phyloP scores from a whole-genome alignment of 2,329 filamentous ascomycete species.

The Phaeosphaeria sp. region DNA sequence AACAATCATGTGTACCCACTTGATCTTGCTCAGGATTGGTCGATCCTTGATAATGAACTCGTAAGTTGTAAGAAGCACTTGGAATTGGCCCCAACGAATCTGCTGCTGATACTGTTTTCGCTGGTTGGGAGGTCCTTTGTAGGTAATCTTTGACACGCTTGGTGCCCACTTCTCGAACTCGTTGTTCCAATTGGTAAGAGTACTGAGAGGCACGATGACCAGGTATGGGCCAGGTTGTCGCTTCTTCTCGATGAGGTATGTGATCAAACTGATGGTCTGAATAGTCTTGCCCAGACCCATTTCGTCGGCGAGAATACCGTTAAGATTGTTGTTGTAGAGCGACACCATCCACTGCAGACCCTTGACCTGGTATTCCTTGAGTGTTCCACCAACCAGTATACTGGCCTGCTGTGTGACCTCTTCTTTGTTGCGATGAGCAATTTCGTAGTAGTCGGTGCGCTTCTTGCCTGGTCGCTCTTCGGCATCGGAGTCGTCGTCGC shows the following conservation, averaged over 20 bases:
- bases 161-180: constrained; percentile 99
- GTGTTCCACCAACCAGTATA: constrained; percentile 86
- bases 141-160: constrained; percentile 83
- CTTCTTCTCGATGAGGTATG: constrained; percentile 96
- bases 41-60: constrained; percentile 99
- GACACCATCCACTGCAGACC: constrained; percentile 99
- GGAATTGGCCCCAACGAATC: constrained; percentile 93
- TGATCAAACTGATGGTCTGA: constrained; percentile 96
- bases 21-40: constrained; percentile 94
- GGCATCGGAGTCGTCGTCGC: constrained; percentile 70
- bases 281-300: constrained; percentile 99
- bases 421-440: constrained; percentile 95
- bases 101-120: constrained; percentile 92
- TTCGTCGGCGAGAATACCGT: constrained; percentile 97
- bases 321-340: constrained; percentile 99
- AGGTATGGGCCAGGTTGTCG: constrained; percentile 89
- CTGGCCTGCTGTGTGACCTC: constrained; percentile 81
- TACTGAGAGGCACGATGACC: constrained; percentile 96
- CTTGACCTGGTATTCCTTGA: constrained; percentile 99
- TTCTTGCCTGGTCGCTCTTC: constrained; percentile 69
- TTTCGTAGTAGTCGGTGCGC: constrained; percentile 98
- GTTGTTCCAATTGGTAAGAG: constrained; percentile 96
- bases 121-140: constrained; percentile 90
- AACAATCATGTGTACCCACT: constrained; percentile 99
- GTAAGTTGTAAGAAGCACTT: constrained; percentile 95